Evolutionary conservation across 768 basidiomycete species (phyloP), one percentile per base, ranked within the genome.

Genomic region (Auricularia heimuer): DNA sequence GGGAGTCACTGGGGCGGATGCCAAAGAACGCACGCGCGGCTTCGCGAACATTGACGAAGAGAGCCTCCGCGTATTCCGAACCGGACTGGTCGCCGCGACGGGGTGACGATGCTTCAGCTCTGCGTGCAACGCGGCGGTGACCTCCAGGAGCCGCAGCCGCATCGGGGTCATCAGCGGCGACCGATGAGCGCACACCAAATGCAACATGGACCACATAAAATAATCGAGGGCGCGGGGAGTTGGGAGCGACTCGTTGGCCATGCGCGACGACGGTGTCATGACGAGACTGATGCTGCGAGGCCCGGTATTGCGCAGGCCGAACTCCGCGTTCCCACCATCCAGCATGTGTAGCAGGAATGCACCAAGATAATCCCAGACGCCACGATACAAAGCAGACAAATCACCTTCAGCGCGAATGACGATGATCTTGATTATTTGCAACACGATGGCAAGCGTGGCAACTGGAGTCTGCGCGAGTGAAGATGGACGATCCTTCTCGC

Each of bases 341-440:
- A 92, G 73, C 4, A 82, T 73, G 0, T 76, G 72, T 67, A 75
- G 80, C 60, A 90, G 72, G 63, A 87, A 82, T 1, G 74, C 66
- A 2, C 81, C 82, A n/a, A 90, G 66, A n/a, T 84, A 79, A 21
- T 76, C 73, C 89, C 89, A 92, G 21, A 87, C 76, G 11, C 82
- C 83, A 16, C 84, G 82, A 10, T 86, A 70, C 39, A 77, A 72
- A 0, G 74, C 72, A 2, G 84, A 83, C 16, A 91, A 75, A 60
- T 89, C 88, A 21, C 78, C 76, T 61, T 82, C 82, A 0, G 83
- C 88, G 18, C 86, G 83, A 60, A 90, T 74, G 16, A 89, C 68
- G 68, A 90, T 81, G 36, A 83, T 75, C 70, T 91, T 91, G 68
- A 91, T 74, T 16, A 87, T 78, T 71, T 90, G 89, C 33, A 91